phyloP scores from a whole-genome alignment of 306 rosid genomes.

The Oxytropis ochrocephala region DNA sequence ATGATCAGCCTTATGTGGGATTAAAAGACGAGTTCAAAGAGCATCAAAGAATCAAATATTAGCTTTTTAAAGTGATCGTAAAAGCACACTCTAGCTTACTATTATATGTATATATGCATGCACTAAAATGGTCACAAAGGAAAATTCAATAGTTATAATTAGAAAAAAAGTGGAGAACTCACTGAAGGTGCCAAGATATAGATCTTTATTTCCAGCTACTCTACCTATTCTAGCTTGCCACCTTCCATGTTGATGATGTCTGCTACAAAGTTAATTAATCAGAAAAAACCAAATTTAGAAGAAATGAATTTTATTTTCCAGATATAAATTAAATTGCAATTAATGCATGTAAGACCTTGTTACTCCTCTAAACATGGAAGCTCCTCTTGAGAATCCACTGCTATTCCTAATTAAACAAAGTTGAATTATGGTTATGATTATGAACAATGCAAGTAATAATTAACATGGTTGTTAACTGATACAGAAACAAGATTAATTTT shows the following conservation, averaged over 20 bases:
- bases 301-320: not conserved
- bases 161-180: constrained; percentile 24
- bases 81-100: constrained; percentile 3
- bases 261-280: constrained; percentile 27
- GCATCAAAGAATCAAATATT: constrained; percentile 28
- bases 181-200: constrained; percentile 93
- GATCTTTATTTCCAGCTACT: constrained; percentile 94
- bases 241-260: constrained; percentile 95
- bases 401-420: constrained; percentile 53
- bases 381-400: constrained; percentile 95
- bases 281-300: not conserved
- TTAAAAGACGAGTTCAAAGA: constrained; percentile 22
- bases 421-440: not conserved
- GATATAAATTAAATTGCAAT: not conserved
- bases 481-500: constrained; percentile 1
- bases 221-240: constrained; percentile 98
- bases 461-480: not conserved
- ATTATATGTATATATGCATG: not conserved
- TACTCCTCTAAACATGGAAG: constrained; percentile 88
- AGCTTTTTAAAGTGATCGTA: constrained; percentile 15
- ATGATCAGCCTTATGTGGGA: constrained; percentile 18
- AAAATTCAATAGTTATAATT: not conserved
- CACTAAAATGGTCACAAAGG: not conserved
- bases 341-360: constrained; percentile 54
- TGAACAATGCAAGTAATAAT: not conserved